phyloP scores from a whole-genome alignment of 1,139 yeast genomes.

The Kluyveromyces sp. region DNA sequence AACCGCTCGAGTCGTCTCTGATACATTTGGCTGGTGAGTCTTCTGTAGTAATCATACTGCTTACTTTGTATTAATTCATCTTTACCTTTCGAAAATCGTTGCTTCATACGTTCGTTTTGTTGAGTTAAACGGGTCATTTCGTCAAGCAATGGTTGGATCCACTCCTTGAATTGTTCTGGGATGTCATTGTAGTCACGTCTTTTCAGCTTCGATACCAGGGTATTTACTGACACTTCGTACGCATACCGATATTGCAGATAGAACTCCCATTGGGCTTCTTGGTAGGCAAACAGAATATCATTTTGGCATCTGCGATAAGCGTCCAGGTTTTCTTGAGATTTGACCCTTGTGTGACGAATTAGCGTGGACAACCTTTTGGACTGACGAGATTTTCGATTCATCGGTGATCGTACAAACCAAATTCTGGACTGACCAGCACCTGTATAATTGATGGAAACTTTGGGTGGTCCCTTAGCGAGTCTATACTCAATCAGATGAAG shows the following conservation, averaged over 20 bases:
- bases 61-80: constrained; percentile 15
- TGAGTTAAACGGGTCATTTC: constrained; percentile 22
- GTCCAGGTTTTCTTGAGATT: constrained; percentile 21
- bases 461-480: constrained; percentile 25
- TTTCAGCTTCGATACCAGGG: not conserved
- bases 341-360: constrained; percentile 18
- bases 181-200: not conserved
- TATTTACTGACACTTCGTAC: not conserved
- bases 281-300: constrained; percentile 24
- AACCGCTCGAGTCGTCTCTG: constrained; percentile 17
- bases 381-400: constrained; percentile 24
- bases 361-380: constrained; percentile 22
- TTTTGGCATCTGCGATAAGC: constrained; percentile 13
- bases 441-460: constrained; percentile 20
- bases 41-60: constrained; percentile 14
- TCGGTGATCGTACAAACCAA: constrained; percentile 29
- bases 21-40: constrained; percentile 15
- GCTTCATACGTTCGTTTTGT: constrained; percentile 11
- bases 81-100: constrained; percentile 12
- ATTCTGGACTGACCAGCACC: constrained; percentile 23
- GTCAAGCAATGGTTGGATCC: constrained; percentile 8
- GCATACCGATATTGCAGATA: constrained; percentile 11
- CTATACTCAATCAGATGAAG: constrained; percentile 16
- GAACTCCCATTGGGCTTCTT: constrained; percentile 31
- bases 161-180: not conserved